Evolutionary conservation across 495 filamentous ascomycete genomes (phyloP).

Genomic region (Rhizodiscina lignyota): DNA sequence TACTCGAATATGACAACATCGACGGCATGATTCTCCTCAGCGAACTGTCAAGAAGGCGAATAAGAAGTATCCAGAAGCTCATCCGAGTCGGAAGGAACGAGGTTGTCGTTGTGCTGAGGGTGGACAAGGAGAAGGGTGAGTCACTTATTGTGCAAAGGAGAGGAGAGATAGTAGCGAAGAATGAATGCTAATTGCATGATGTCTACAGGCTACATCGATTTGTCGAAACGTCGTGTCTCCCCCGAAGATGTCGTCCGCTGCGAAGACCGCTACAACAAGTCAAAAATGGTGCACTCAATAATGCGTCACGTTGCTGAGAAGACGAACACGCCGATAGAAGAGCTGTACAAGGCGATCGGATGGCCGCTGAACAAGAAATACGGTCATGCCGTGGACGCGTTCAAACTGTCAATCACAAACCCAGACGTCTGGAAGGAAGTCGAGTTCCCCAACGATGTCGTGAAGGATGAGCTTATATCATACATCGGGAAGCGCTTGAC

Average conservation of each 20-base stretch:
- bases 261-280: conserved; percentile 98
- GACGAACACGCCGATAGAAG: conserved; percentile 80
- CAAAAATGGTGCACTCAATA: conserved; percentile 96
- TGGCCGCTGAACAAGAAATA: conserved; percentile 98
- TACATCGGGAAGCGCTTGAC: conserved; percentile 95
- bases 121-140: conserved; percentile 95
- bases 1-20: conserved; percentile 98
- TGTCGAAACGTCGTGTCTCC: conserved; percentile 93
- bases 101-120: conserved; percentile 91
- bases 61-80: conserved; percentile 95
- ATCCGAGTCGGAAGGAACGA: conserved; percentile 96
- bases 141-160: too few relatives aligned
- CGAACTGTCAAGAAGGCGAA: conserved; percentile 90
- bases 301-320: conserved; percentile 97
- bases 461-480: conserved; percentile 68
- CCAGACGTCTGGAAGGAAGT: conserved; percentile 91
- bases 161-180: too few relatives aligned
- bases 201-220: conserved; percentile 75
- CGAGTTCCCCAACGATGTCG: conserved; percentile 69
- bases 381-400: conserved; percentile 90
- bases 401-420: conserved; percentile 98
- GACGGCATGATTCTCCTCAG: conserved; percentile 98
- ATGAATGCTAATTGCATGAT: too few relatives aligned
- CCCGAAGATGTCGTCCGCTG: conserved; percentile 96
- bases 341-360: conserved; percentile 79